phyloP scores from a whole-genome alignment of 345 rosid species.

The Raphanus raphanistrum region DNA sequence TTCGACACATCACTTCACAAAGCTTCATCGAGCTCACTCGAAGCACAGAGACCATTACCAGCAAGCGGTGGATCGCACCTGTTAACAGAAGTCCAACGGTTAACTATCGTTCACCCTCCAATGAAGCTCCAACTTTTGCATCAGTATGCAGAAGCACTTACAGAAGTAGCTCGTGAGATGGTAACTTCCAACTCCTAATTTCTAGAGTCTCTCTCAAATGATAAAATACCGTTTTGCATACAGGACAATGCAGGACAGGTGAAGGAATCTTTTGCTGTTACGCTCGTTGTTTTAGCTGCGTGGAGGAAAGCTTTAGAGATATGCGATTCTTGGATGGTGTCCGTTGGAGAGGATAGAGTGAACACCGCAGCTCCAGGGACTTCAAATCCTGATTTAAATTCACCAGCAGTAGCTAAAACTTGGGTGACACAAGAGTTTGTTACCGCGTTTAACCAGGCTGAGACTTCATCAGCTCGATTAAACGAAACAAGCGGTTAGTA shows the following conservation, averaged over 20 bases:
- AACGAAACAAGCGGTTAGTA: constrained; percentile 56
- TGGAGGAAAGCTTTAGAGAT: constrained; percentile 67
- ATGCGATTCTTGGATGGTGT: constrained; percentile 53
- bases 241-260: constrained; percentile 61
- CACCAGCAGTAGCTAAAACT: constrained; percentile 43
- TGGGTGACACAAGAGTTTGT: constrained; percentile 69
- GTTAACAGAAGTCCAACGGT: constrained; percentile 55
- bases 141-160: constrained; percentile 54
- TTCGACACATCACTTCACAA: constrained; percentile 54
- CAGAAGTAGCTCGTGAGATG: constrained; percentile 65
- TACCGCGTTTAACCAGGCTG: constrained; percentile 55
- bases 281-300: constrained; percentile 64
- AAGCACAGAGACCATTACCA: constrained; percentile 40
- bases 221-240: constrained; percentile 17
- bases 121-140: constrained; percentile 55
- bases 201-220: background rate
- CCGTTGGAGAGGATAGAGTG: constrained; percentile 38
- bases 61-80: constrained; percentile 40
- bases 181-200: constrained; percentile 36
- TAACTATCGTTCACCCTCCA: constrained; percentile 56
- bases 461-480: constrained; percentile 54
- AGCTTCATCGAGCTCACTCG: constrained; percentile 36
- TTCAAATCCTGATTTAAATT: background rate
- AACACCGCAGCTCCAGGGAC: constrained; percentile 29
- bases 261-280: constrained; percentile 68